Evolutionary conservation across 2,329 filamentous ascomycete species (phyloP), one percentile per base, ranked within the genome.

Genomic region (Verticillium nonalfalfae): DNA sequence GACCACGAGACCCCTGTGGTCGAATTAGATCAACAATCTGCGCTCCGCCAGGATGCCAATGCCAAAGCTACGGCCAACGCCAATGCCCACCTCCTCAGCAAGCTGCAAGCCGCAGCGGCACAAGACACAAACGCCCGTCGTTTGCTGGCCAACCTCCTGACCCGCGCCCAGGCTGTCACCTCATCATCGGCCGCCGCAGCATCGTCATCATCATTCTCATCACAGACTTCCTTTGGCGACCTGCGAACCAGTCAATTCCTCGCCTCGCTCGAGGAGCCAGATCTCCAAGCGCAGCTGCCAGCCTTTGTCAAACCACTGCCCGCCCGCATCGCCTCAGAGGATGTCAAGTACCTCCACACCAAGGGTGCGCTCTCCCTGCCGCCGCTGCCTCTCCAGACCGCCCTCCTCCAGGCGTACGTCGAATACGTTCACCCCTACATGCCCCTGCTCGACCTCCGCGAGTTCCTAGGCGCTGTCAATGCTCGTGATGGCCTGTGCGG

Each of bases 381-480:
- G 2, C 81, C 84, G 50, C 75, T 82, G 4, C 76, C 78, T 4
- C 79, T 97, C 39, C 90, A 94, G 69, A 91, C 90, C 72, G 92
- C 93, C 62, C 81, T 97, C 54, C 79, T 98, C 15, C 87, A 88
- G 68, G 87, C 87, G 45, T 97, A 95, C 69, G 83, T 94, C 64
- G 90, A 97, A 76, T 97, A 90, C 72, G 92, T 97, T 7, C 90
- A 97, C 73, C 92, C 93, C 1, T 97, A 91, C 73, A 97, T 97
- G 91, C 94, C 94, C 31, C 79, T 97, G 36, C 78, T 97, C 65
- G 92, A 91, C 78, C 70, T 88, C 70, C 74, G 86, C 72, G 76
- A 85, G 72, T 82, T 88, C 67, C 70, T 89, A 62, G 71, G 78
- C 58, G 81, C 84, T 55, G 81, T 93, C 65, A 85, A 87, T 68